Evolutionary conservation across 2,329 filamentous ascomycete genomes (phyloP).

Genomic region (Colletotrichum plurivorum): DNA sequence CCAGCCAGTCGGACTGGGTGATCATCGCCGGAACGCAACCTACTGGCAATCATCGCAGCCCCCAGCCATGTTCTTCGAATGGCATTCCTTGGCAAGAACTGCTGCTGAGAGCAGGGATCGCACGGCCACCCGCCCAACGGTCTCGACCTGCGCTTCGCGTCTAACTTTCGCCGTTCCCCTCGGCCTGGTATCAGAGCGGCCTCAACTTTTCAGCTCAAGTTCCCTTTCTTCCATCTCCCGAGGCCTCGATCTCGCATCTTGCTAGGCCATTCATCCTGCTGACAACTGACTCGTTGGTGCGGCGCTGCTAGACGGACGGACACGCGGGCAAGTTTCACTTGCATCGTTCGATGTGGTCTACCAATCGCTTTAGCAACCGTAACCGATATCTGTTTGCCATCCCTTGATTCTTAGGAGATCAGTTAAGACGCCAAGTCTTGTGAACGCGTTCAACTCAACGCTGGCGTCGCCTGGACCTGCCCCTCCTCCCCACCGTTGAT

Average conservation of each 20-base stretch:
- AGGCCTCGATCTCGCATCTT: not conserved
- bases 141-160: slow-evolving; percentile 13
- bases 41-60: not conserved
- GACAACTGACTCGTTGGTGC: slow-evolving; percentile 12
- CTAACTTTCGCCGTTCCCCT: slow-evolving; percentile 1
- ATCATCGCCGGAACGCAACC: slow-evolving; percentile 6
- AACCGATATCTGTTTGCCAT: slow-evolving; percentile 14
- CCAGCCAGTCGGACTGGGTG: not conserved
- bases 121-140: slow-evolving; percentile 3
- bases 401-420: not conserved
- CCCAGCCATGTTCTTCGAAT: not conserved
- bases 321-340: slow-evolving; percentile 18
- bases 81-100: slow-evolving; percentile 26
- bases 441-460: slow-evolving; percentile 14
- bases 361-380: slow-evolving; percentile 32
- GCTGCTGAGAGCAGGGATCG: not conserved
- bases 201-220: not conserved
- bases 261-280: not conserved
- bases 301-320: not conserved
- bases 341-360: not conserved
- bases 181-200: slow-evolving; percentile 10
- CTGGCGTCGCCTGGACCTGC: slow-evolving; percentile 16
- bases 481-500: not conserved
- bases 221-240: too few species aligned
- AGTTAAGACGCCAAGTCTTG: slow-evolving; percentile 24